These are phyloP conservation scores for Drosera capensis DNA, from an alignment of 148 eudicot genomes.

Conservation along the genomic window DNA sequence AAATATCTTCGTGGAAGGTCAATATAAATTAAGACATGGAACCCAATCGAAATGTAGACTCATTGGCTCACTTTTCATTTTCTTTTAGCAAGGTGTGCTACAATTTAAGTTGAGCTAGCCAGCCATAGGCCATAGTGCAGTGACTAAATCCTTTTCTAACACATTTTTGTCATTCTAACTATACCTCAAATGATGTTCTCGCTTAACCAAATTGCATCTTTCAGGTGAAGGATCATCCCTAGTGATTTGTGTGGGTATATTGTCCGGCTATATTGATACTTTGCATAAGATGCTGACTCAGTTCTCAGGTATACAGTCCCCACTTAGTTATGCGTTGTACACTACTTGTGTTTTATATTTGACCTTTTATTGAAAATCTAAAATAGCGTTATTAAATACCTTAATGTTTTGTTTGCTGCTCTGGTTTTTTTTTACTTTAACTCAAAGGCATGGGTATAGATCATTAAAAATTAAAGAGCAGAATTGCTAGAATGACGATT, in stretches of 20 bases:
- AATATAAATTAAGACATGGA: too few species aligned
- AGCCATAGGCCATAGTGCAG: not conserved
- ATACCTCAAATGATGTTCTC: not conserved
- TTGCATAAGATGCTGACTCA: conserved; percentile 75
- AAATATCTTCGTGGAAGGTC: too few species aligned
- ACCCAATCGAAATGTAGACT: too few species aligned
- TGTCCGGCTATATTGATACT: conserved; percentile 82
- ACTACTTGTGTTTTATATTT: not conserved
- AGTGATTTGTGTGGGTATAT: conserved; percentile 82
- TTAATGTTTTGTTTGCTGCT: too few species aligned
- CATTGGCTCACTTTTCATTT: too few species aligned
- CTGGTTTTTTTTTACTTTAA: too few species aligned
- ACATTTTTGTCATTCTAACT: not conserved
- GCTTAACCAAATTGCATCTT: conserved; percentile 9
- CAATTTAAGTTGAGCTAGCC: too few species aligned
- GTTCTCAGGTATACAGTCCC: conserved; percentile 48
- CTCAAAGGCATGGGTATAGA: too few species aligned
- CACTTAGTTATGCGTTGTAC: not conserved
- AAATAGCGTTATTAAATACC: too few species aligned
- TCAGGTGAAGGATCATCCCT: conserved; percentile 94
- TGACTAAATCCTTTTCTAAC: not conserved
- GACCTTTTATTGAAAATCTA: not conserved
- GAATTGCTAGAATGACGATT: too few species aligned
- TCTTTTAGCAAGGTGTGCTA: too few species aligned
- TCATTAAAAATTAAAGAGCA: too few species aligned